Evolutionary conservation across 2,329 filamentous ascomycete genomes (phyloP), one percentile per base, ranked within the genome.

Genomic region (Fonsecaea pedrosoi): DNA sequence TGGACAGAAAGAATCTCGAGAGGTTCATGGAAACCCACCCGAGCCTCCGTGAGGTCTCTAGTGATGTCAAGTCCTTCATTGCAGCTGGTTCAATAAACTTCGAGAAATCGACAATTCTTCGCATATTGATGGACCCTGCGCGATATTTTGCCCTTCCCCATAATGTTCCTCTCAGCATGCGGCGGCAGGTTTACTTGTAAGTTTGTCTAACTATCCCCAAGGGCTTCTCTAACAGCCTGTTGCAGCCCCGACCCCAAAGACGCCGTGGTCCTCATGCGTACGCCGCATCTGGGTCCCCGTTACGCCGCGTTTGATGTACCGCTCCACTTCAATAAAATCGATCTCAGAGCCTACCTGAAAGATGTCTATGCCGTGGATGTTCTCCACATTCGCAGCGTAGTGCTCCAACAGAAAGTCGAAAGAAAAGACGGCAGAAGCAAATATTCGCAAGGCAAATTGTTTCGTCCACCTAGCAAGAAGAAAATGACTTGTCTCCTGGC

Each of bases 401-500:
- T 98, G 75, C 89, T 91, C 74, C 87, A 90, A 79, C 85, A 88
- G 77, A 86, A 85, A 55, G 78, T 90, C 40, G 85, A 85, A 65
- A 86, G 71, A 60, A 75, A 75, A 73, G 74, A 72, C 15, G 73
- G 69, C 45, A 67, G 72, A 54, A 75, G 70, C 48, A 79, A 73
- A 35, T 61, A 69, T 37, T 77, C 77, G 76, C 83, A 79, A 74
- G 84, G 85, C 68, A 84, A 84, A 69, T 88, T 87, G 83, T 89
- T 88, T 78, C 87, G 94, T 30, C 90, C 91, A 32, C 84, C 86
- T 70, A 82, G 88, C 58, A 85, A 89, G 75, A 99, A 99, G 86
- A 91, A 89, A 79, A 99, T 99, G 95, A 96, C 91, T 50, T 92
- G 96, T 54, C 92, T 97, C 83, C 86, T 99, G 82, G 87, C 85